phyloP scores from a whole-genome alignment of 805 yeast genomes.

The Yarrowia divulgata region DNA sequence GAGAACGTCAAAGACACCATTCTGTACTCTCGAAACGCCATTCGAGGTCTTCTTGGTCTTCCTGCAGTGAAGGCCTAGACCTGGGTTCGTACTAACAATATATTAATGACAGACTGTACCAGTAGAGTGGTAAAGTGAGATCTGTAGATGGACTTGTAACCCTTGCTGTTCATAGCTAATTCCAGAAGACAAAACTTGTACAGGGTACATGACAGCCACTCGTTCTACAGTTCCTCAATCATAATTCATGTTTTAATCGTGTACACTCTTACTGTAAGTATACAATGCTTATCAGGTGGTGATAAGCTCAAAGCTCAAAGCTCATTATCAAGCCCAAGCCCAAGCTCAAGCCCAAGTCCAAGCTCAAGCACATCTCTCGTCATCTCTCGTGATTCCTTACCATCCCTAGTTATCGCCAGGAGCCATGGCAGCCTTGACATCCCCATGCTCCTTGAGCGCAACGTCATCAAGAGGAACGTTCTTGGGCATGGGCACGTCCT shows the following conservation, averaged over 20 bases:
- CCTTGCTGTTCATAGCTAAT: too few species aligned
- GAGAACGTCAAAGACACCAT: conserved; percentile 8
- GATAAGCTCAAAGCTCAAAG: too few species aligned
- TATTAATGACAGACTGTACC: too few species aligned
- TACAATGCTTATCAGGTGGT: too few species aligned
- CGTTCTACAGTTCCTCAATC: too few species aligned
- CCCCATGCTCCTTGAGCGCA: conserved; percentile 24
- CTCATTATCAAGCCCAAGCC: background rate
- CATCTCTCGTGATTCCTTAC: too few species aligned
- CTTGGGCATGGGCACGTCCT: conserved; percentile 32
- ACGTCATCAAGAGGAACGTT: conserved; percentile 23
- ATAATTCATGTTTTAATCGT: too few species aligned
- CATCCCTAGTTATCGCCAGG: conserved; percentile 27
- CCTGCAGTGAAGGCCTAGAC: conserved; percentile 6
- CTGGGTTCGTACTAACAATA: background rate
- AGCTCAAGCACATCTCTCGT: background rate
- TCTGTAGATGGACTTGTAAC: too few species aligned
- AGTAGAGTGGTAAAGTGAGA: background rate
- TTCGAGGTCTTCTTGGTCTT: conserved; percentile 11
- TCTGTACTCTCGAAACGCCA: conserved; percentile 26
- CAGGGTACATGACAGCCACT: too few species aligned
- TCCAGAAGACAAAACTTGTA: too few species aligned
- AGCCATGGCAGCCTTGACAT: conserved; percentile 33
- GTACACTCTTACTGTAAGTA: too few species aligned
- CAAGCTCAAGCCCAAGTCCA: background rate